A percentile compares a stretch with the other conserved stretches of the same genome.
phyloP scores from a whole-genome alignment of 1,284 basidiomycete genomes.

The Cryptococcus maquisensis region DNA sequence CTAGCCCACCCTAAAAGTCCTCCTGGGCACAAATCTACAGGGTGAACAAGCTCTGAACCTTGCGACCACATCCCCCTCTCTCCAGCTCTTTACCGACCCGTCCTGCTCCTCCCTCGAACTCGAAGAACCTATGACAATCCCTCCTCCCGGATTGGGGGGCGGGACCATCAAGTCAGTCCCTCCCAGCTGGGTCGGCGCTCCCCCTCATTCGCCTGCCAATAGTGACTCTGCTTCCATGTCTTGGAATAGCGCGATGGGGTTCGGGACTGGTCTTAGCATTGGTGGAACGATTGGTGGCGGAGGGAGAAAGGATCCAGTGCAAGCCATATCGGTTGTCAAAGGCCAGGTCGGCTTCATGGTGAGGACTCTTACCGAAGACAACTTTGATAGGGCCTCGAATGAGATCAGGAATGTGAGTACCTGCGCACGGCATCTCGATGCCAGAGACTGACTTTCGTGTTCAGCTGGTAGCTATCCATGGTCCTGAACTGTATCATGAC shows the following conservation, averaged over 20 bases:
- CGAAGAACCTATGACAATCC: slow-evolving; percentile 27
- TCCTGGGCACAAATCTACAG: too few species aligned
- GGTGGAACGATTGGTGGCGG: too few species aligned
- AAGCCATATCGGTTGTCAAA: slow-evolving; percentile 43
- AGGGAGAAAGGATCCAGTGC: too few species aligned
- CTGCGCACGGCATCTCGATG: background rate
- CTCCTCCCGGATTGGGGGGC: slow-evolving; percentile 47
- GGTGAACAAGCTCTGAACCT: too few species aligned
- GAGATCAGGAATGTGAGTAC: slow-evolving; percentile 82
- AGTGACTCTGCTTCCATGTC: slow-evolving; percentile 1
- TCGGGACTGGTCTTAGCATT: too few species aligned
- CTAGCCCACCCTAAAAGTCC: too few species aligned
- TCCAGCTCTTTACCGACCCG: too few species aligned
- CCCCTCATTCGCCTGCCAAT: slow-evolving; percentile 4
- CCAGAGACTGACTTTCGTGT: background rate
- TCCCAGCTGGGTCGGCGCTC: slow-evolving; percentile 36
- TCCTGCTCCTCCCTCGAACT: too few species aligned
- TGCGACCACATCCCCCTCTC: too few species aligned
- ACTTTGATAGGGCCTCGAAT: slow-evolving; percentile 82
- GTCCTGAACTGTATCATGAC: slow-evolving; percentile 89
- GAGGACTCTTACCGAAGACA: slow-evolving; percentile 88
- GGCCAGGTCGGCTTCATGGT: slow-evolving; percentile 82
- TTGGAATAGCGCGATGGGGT: too few species aligned
- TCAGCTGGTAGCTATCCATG: slow-evolving; percentile 89
- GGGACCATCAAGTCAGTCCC: slow-evolving; percentile 44